Evolutionary conservation across 768 basidiomycete genomes (phyloP), one percentile per base, ranked within the genome.

Genomic region (Sporobolomyces phaffii): DNA sequence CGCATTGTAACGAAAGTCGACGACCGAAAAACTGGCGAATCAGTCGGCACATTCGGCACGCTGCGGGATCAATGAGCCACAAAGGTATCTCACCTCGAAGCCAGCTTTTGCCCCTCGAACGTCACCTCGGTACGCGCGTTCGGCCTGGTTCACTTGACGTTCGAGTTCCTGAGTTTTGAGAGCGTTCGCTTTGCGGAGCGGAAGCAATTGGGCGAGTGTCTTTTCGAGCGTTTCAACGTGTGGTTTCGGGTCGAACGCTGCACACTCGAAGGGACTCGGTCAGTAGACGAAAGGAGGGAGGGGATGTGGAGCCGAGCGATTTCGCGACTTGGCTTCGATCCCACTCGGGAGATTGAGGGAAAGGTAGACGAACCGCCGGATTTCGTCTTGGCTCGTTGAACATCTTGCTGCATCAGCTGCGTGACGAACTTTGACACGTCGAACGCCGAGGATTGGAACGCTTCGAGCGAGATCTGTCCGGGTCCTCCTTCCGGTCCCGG

Each of bases 51-150:
- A 3, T 8, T 29, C 45, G 14, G 5, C 22, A 26, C 22, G 11
- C 11, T 6, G 26, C 18, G 7, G 8, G 5, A 22, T 43, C 20
- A 8, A 9, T 13, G 10, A 44, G 41, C 20, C 18, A 41, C 10
- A 22, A 26, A 4, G 40, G 31, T 31, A 20, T 64, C 84, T 52
- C 74, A 91, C 93, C 81, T 99, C 93, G 73, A 98, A 98, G 2
- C 91, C 91, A 54, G 85, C 85, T 76, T 91, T 91, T 28, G 98
- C 81, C 61, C 97, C 93, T n/a, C 82, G 81, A 84, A 98, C 89
- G 77, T 90, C 89, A 80, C 87, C 90, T 3, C 90, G 89, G 78
- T 98, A 99, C 73, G 96, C 92, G 68, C 91, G 80, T 78, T 98
- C 94, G 3, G 91, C 86, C 0, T 87, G 83, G 50, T 87, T 81